phyloP scores from a whole-genome alignment of 2,329 filamentous ascomycete genomes.

The Alternaria sp. region DNA sequence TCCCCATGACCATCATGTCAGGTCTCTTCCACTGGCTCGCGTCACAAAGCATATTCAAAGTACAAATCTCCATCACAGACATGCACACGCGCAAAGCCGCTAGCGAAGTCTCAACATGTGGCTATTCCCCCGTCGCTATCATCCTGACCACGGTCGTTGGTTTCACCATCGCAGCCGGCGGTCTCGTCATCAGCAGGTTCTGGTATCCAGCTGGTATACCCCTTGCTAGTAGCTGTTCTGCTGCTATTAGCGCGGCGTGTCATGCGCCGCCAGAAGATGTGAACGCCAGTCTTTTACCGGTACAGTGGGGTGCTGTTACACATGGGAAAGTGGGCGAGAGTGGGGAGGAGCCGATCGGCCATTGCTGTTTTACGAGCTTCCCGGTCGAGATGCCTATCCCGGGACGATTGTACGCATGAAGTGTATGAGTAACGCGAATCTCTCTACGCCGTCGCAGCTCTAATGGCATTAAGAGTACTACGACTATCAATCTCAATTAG shows the following conservation, averaged over 20 bases:
- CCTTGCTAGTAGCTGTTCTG: conserved; percentile 34
- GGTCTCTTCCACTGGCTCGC: conserved; percentile 53
- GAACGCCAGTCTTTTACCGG: conserved; percentile 18
- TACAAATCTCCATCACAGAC: conserved; percentile 7
- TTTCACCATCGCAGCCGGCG: conserved; percentile 12
- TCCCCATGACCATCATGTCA: conserved; percentile 45
- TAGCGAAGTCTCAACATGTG: background rate
- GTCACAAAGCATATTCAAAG: conserved; percentile 53
- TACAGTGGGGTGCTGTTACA: conserved; percentile 36
- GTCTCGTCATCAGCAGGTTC: conserved; percentile 15
- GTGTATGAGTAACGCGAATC: background rate
- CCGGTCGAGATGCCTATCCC: conserved; percentile 15
- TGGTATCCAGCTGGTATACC: conserved; percentile 34
- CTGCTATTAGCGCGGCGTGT: conserved; percentile 45
- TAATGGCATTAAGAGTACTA: fast-evolving
- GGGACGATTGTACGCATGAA: conserved; percentile 14
- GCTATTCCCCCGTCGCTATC: conserved; percentile 7
- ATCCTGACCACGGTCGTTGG: conserved; percentile 17
- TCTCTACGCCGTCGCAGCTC: background rate
- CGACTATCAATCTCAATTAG: background rate
- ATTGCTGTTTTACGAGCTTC: conserved; percentile 28
- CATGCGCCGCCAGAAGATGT: conserved; percentile 25
- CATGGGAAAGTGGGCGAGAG: background rate
- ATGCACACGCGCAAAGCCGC: background rate
- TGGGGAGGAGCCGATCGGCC: conserved; percentile 12